A percentile compares a stretch with the other conserved stretches of the same genome.
Evolutionary conservation across 768 basidiomycete genomes (phyloP).

Genomic region (Lactarius tabidus): DNA sequence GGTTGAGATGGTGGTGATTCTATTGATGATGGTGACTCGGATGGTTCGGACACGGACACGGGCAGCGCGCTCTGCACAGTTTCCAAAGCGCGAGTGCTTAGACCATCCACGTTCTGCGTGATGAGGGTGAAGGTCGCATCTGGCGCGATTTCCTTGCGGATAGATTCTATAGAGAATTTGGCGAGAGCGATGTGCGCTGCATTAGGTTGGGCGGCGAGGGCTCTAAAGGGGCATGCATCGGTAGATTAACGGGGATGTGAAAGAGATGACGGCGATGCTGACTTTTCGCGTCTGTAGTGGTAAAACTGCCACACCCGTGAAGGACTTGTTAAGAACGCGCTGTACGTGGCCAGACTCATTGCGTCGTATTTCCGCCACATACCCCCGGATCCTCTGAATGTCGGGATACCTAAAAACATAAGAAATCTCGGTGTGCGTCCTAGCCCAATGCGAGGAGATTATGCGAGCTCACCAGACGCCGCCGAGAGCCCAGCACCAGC

Average conservation of each 20-base stretch:
- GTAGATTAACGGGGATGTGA: not conserved
- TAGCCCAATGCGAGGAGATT: not conserved
- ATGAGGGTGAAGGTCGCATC: slow-evolving; percentile 45
- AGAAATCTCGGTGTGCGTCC: not conserved
- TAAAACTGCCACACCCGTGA: slow-evolving; percentile 21
- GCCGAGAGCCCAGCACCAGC: slow-evolving; percentile 63
- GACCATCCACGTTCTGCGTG: slow-evolving; percentile 62
- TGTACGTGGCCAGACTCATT: slow-evolving; percentile 7
- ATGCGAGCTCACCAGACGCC: slow-evolving; percentile 42
- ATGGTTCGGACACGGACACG: not conserved
- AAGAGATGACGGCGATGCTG: not conserved
- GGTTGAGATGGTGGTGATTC: slow-evolving; percentile 9
- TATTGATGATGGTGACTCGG: not conserved
- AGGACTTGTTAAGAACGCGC: slow-evolving; percentile 16
- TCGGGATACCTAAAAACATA: slow-evolving; percentile 36
- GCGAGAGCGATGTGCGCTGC: slow-evolving; percentile 53
- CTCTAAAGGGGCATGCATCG: not conserved
- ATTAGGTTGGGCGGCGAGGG: slow-evolving; percentile 43
- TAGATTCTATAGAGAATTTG: slow-evolving; percentile 38
- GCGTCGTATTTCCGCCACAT: slow-evolving; percentile 20
- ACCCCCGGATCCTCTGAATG: slow-evolving; percentile 21
- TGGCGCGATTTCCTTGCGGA: slow-evolving; percentile 40
- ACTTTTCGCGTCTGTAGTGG: slow-evolving; percentile 22
- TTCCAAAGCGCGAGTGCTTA: slow-evolving; percentile 41
- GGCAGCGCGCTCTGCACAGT: slow-evolving; percentile 16